Evolutionary conservation across 768 basidiomycete species (phyloP), one percentile per base, ranked within the genome.

Genomic region (Psilocybe azurescens): DNA sequence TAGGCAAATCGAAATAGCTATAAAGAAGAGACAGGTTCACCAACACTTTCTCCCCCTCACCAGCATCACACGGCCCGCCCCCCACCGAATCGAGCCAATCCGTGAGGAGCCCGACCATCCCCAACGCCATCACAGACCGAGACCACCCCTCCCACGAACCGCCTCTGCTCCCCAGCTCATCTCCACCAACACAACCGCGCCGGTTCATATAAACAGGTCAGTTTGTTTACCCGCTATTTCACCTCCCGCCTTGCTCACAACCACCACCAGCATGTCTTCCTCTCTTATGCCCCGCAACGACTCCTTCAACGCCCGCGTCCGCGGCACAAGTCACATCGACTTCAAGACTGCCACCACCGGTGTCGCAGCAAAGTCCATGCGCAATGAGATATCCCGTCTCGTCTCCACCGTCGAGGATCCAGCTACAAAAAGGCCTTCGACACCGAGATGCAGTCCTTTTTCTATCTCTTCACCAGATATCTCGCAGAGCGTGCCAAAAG

Each of bases 321-420:
- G 91, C 61, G 91, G 91, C 67, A 86, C 88, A 58, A 88, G 86
- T 68, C 90, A 93, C 75, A 89, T 93, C 81, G 92, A 98, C 79
- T 97, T 97, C 88, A 95, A 96, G 83, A 96, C 94, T n/a, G 97
- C 97, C 65, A 96, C 88, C 56, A 95, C 94, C 57, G 94, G 94
- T 67, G 90, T 95, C 66, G 91, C 93, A 29, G 91, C 93, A 67
- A 98, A 97, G 82, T 84, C 95, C 59, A 98, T 98, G 97, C 89
- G 95, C 82, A 97, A 98, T 75, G 97, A 99, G 82, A 90, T 99
- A 79, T 91, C 91, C 76, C 87, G 87, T 72, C 92, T 99, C 84
- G 94, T 98, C 72, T 81, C 84, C 73, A 90, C 89, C 64, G 92
- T 97, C 73, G 82, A 87, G 65, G 93, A 98, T 66, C 83, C 86